Evolutionary conservation across 306 rosid genomes (phyloP).

Genomic region (Citrullus colocynthis): DNA sequence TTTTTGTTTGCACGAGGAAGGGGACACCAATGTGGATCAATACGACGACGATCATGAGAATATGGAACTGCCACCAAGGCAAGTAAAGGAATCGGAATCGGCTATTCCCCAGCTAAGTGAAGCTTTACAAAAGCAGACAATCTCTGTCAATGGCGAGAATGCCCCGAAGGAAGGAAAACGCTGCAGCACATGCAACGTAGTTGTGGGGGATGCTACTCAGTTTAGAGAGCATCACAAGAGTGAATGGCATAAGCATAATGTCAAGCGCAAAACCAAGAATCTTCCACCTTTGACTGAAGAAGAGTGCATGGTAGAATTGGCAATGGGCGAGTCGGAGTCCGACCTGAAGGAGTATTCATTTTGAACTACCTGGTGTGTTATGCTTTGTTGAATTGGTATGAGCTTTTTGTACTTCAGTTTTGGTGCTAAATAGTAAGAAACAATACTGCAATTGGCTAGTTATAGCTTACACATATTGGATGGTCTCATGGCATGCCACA

Average conservation of each 20-base stretch:
- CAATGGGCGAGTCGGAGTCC: conserved; percentile 40
- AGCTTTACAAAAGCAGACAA: conserved; percentile 50
- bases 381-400: neutral
- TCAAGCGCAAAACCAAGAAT: conserved; percentile 69
- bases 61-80: conserved; percentile 2
- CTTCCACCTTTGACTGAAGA: conserved; percentile 73
- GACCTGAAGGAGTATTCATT: conserved; percentile 86
- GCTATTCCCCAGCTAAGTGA: conserved; percentile 37
- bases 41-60: conserved; percentile 47
- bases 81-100: conserved; percentile 29
- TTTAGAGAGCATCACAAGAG: conserved; percentile 85
- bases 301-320: conserved; percentile 60
- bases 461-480: neutral
- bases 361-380: conserved; percentile 10
- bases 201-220: conserved; percentile 43
- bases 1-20: conserved; percentile 59
- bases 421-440: neutral
- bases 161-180: conserved; percentile 44
- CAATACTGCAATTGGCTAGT: neutral
- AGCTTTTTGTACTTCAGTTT: neutral
- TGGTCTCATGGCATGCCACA: neutral
- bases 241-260: conserved; percentile 91
- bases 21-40: conserved; percentile 54
- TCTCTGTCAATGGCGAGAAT: conserved; percentile 25
- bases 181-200: conserved; percentile 56